Conservation (phyloP, 352 stramenopile species). For the Phytophthora cactorum region DNA sequence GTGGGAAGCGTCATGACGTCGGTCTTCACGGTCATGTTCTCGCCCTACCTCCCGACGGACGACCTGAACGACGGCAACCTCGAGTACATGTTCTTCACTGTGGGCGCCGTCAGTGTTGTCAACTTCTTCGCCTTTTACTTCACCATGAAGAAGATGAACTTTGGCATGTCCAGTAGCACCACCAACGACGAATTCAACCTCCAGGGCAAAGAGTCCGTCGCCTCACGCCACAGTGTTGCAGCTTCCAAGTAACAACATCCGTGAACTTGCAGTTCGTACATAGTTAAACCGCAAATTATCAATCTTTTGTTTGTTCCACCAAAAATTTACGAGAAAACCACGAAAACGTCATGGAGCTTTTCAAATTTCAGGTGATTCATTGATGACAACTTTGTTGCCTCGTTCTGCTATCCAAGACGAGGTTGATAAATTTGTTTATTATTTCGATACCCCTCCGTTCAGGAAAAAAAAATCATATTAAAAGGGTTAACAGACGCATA, state of each 20-base stretch:
- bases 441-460: too few species aligned
- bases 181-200: slow-evolving; percentile 60
- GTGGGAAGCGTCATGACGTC: slow-evolving; percentile 90
- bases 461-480: too few species aligned
- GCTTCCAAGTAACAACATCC: slow-evolving; percentile 24
- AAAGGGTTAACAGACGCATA: too few species aligned
- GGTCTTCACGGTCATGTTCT: slow-evolving; percentile 88
- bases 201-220: slow-evolving; percentile 27
- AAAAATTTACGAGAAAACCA: too few species aligned
- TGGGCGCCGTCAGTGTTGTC: slow-evolving; percentile 73
- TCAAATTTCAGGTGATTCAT: too few species aligned
- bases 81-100: slow-evolving; percentile 92
- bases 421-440: too few species aligned
- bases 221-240: slow-evolving; percentile 29
- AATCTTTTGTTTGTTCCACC: too few species aligned
- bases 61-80: slow-evolving; percentile 84
- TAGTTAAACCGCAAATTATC: too few species aligned
- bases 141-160: slow-evolving; percentile 88
- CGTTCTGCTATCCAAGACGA: too few species aligned
- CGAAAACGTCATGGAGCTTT: too few species aligned
- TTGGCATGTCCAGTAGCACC: slow-evolving; percentile 82
- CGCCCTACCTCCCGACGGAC: slow-evolving; percentile 63
- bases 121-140: slow-evolving; percentile 76
- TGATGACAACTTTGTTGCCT: too few species aligned
- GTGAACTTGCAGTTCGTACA: too few species aligned